Conservation (phyloP, 1,139 yeast genomes). For the Fermentozyma sake region DNA sequence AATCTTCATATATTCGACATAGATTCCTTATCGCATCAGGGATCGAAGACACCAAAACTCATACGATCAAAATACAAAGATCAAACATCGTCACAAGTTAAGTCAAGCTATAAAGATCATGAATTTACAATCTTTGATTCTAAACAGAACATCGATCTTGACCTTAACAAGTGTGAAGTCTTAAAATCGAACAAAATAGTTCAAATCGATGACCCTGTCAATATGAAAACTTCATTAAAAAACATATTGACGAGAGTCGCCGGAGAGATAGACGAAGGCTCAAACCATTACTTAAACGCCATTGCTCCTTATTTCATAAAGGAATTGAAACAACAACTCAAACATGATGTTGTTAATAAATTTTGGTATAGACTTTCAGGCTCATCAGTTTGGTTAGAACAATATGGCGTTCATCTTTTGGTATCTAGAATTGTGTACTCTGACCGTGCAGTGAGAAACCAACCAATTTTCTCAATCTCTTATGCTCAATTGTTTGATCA, state of each 20-base stretch:
- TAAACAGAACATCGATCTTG: neutral
- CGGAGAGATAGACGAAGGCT: neutral
- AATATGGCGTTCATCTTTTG: conserved; percentile 36
- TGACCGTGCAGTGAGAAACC: conserved; percentile 23
- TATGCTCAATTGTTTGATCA: conserved; percentile 44
- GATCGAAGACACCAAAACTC: too few species aligned
- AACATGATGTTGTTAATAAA: conserved; percentile 22
- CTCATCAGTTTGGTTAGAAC: conserved; percentile 37
- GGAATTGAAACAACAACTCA: conserved; percentile 12
- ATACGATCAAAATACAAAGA: too few species aligned
- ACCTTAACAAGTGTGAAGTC: neutral
- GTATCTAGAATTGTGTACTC: conserved; percentile 32
- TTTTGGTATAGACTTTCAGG: conserved; percentile 38
- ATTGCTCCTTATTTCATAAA: neutral
- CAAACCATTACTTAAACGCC: conserved; percentile 2
- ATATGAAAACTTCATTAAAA: too few species aligned
- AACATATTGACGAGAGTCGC: too few species aligned
- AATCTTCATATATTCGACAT: too few species aligned
- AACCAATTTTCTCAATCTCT: conserved; percentile 32
- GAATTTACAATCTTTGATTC: conserved; percentile 1
- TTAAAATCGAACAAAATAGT: conserved; percentile 1
- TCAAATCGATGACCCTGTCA: neutral
- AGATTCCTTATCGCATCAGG: too few species aligned
- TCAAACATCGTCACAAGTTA: too few species aligned
- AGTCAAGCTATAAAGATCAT: conserved; percentile 1